Evolutionary conservation across 2,329 filamentous ascomycete genomes (phyloP), one percentile per base, ranked within the genome.

Genomic region (Helotiales sp.): DNA sequence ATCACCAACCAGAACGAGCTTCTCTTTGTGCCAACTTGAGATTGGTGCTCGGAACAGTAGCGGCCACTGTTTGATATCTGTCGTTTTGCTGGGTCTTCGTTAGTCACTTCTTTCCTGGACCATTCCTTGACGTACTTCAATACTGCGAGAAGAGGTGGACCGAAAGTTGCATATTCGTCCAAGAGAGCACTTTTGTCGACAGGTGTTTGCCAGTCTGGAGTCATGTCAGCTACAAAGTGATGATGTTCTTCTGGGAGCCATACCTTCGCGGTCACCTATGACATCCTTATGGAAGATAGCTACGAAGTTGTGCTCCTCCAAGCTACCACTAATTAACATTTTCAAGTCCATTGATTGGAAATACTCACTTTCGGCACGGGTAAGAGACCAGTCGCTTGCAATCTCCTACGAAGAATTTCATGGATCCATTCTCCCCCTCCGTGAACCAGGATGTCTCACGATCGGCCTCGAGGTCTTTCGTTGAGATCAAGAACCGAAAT

Each of bases 1-100:
- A 66, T 89, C 86, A 0, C 87, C 87, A 0, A 89, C 69, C 0
- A 88, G 69, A 0, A 78, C 84, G 17, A 88, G 68, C 9, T 75
- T 77, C 0, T 72, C 81, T 6, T 80, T 78, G 0, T 76, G 73
- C 82, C 84, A 90, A 1, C 63, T 62, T 19, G 63, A 46, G 22
- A 71, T 65, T 1, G 70, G 69, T 4, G 63, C 59, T n/a, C 69
- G 66, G 79, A 89, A 86, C 2, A 86, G 68, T 1, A 88, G 70
- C 2, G 65, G 63, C 68, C 69, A 71, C 50, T 66, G 65, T 54
- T 70, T 72, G 34, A 70, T 54, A 5, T 69, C 65, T 15, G 53
- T 69, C n/a, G 70, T 67, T 29, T 78, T 79, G 82, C 65, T 70
- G 27, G 22, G 0, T 82, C 71, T 55, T 80, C 82, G 29, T 85